Evolutionary conservation across 75 land plant species (phyloP), one percentile per base, ranked within the genome.

Genomic region (Cupressus sempervirens): DNA sequence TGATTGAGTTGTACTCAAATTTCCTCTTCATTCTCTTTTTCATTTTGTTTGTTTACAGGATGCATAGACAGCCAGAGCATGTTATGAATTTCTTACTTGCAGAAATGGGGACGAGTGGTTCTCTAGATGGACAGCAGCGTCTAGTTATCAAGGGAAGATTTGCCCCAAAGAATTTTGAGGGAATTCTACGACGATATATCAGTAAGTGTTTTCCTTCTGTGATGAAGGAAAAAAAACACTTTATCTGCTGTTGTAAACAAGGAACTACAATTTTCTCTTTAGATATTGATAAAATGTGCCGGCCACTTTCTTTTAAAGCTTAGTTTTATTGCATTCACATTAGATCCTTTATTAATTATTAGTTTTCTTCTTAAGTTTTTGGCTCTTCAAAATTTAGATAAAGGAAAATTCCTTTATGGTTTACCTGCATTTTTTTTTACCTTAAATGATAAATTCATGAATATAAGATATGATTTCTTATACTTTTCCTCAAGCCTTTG

Each of bases 11-110:
- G 26, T 62, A 62, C 67, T 62, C 67, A 62, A 58, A 62, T 62
- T 62, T 23, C n/a, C 29, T 23, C 6, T 62, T 7, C 26, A 23
- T 80, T 26, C 45, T 43, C 8, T 9, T 23, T 77, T 40, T 4
- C 43, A 15, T 84, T 84, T 32, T 70, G 23, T 50, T 74, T 34
- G 3, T 76, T 35, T 68, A 29, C 91, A 96, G 98, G 83, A 96
- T 96, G 98, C 98, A 96, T 84, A 87, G 98, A 46, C 98, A 96
- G 84, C 94, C 96, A 70, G 98, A 96, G 86, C 95, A 96, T 89
- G 96, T 96, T 35, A 95, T 96, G 98, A 90, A 82, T 54, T 96
- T 95, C 84, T 84, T 96, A 45, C 90, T 96, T 54, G 95, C 98
- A 68, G 98, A 96, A 88, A 84, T 96, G 91, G 98, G 97, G 82